phyloP scores from a whole-genome alignment of 176 grass and related monocot species.

The Oryza nivara region DNA sequence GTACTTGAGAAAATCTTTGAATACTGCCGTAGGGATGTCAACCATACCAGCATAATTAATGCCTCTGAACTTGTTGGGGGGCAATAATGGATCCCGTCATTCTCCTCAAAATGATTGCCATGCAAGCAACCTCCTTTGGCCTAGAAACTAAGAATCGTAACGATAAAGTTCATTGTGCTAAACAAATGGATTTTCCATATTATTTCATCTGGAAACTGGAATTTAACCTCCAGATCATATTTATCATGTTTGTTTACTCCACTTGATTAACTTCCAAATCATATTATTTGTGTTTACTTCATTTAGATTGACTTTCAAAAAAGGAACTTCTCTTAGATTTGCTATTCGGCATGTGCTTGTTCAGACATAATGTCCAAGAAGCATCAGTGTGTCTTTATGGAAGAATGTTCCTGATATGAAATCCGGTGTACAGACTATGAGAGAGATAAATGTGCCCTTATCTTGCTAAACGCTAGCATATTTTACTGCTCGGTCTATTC shows the following conservation, averaged over 20 bases:
- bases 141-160: slow-evolving; percentile 22
- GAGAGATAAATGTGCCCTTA: slow-evolving; percentile 10
- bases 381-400: background rate
- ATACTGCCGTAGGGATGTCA: slow-evolving; percentile 54
- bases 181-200: slow-evolving; percentile 22
- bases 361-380: slow-evolving; percentile 1
- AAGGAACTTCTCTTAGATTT: slow-evolving; percentile 5
- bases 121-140: slow-evolving; percentile 34
- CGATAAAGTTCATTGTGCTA: background rate
- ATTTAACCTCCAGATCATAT: background rate
- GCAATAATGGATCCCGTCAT: slow-evolving; percentile 27
- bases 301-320: background rate
- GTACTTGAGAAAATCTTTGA: slow-evolving; percentile 52
- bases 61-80: slow-evolving; percentile 30
- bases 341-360: background rate
- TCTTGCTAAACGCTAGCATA: slow-evolving; percentile 15
- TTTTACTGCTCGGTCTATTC: slow-evolving; percentile 8
- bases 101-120: slow-evolving; percentile 38
- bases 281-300: too few species aligned
- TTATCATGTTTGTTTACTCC: slow-evolving; percentile 10
- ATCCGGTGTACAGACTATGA: background rate
- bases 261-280: slow-evolving; percentile 7
- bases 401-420: slow-evolving; percentile 29
- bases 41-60: slow-evolving; percentile 44
- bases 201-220: slow-evolving; percentile 11